Percentiles rank a stretch among this genome's conserved stretches.
Evolutionary conservation across 768 basidiomycete species (phyloP).

Genomic region (Tulasnella sp.): DNA sequence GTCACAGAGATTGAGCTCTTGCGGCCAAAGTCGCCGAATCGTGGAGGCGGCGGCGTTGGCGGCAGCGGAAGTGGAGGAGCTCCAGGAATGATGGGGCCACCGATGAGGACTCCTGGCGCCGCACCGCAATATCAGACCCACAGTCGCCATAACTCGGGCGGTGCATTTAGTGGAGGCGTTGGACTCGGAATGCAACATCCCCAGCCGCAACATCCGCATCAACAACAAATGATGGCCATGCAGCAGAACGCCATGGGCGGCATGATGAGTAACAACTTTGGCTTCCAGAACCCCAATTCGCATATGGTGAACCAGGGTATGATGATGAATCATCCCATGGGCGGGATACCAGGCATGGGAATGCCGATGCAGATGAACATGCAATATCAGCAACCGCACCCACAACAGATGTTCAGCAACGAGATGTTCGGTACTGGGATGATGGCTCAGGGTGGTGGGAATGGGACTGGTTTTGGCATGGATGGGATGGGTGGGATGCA

Average conservation of each 20-base stretch:
- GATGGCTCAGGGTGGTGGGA: too few species aligned
- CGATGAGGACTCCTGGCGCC: constrained; percentile 15
- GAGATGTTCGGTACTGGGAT: constrained; percentile 18
- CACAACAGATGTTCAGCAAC: constrained; percentile 37
- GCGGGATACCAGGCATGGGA: constrained; percentile 15
- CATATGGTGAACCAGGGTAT: constrained; percentile 18
- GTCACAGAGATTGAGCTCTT: constrained; percentile 64
- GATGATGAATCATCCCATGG: constrained; percentile 13
- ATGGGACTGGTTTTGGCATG: constrained; percentile 20
- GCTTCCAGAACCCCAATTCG: constrained; percentile 23
- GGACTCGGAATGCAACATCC: constrained; percentile 10
- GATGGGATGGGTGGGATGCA: constrained; percentile 22
- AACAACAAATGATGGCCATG: constrained; percentile 8
- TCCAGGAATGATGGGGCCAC: not conserved
- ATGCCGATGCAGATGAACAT: constrained; percentile 15
- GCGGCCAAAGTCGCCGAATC: constrained; percentile 74
- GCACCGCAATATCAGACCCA: constrained; percentile 15
- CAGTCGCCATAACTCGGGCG: not conserved
- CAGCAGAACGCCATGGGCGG: constrained; percentile 15
- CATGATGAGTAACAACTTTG: constrained; percentile 12
- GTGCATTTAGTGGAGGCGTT: constrained; percentile 12
- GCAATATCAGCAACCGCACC: constrained; percentile 30
- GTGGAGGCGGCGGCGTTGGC: constrained; percentile 28
- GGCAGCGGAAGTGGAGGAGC: constrained; percentile 15
- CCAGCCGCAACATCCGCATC: constrained; percentile 11